Conservation (phyloP, 83 land plant species). For the Diphasiastrum complanatum region DNA sequence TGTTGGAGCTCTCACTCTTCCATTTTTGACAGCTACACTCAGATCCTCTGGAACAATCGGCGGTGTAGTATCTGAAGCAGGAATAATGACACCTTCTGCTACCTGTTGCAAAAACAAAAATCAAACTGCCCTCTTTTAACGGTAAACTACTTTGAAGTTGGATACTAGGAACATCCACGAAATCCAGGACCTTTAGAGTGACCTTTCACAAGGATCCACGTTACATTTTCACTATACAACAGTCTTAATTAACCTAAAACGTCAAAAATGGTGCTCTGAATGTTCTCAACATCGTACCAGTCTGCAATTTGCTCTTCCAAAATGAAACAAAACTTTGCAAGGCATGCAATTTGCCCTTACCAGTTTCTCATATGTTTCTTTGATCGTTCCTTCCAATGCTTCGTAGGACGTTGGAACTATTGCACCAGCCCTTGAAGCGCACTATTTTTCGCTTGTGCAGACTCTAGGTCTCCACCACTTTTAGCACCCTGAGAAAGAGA, state of each 20-base stretch:
- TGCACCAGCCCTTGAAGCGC: conserved; percentile 81
- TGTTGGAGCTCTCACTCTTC: conserved; percentile 95
- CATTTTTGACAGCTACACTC: conserved; percentile 77
- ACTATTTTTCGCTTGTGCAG: conserved; percentile 94
- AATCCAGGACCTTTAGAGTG: too few relatives aligned
- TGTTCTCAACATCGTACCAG: too few relatives aligned
- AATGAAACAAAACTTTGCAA: too few relatives aligned
- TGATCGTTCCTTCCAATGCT: conserved; percentile 66
- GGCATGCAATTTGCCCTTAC: conserved; percentile 27
- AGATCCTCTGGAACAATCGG: conserved; percentile 91
- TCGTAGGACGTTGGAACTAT: conserved; percentile 92
- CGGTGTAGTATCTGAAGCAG: conserved; percentile 56
- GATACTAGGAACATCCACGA: too few relatives aligned
- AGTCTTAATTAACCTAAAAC: too few relatives aligned
- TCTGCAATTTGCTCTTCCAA: too few relatives aligned
- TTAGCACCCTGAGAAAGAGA: conserved; percentile 66
- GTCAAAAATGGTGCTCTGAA: too few relatives aligned
- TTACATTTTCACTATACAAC: too few relatives aligned
- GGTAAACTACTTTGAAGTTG: too few relatives aligned
- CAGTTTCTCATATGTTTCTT: conserved; percentile 66
- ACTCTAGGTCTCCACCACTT: conserved; percentile 97
- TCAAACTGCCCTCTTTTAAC: neutral
- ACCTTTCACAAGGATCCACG: too few relatives aligned
- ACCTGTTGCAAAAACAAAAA: conserved; percentile 40
- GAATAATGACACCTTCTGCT: conserved; percentile 58